A percentile compares a stretch with the other conserved stretches of the same genome.
Evolutionary conservation across 495 filamentous ascomycete genomes (phyloP).

Genomic region (Aspergillus nidulans): DNA sequence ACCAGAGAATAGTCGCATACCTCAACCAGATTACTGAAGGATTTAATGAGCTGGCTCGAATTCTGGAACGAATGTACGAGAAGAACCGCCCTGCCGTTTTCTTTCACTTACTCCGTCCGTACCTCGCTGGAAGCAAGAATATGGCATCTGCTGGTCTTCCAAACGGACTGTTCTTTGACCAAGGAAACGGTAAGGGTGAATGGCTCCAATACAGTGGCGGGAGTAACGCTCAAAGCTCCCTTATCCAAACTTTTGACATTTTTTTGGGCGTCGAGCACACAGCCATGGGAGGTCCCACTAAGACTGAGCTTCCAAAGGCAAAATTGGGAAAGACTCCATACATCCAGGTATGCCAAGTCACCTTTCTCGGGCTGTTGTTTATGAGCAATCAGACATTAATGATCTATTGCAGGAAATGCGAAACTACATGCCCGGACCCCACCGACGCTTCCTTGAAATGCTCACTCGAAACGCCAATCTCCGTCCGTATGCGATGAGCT

Average conservation of each 20-base stretch:
- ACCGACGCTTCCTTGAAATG: constrained; percentile 78
- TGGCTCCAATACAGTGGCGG: constrained; percentile 83
- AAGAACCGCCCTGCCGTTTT: constrained; percentile 81
- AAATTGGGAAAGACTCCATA: constrained; percentile 20
- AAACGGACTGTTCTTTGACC: constrained; percentile 80
- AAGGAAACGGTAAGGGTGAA: constrained; percentile 59
- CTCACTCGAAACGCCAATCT: constrained; percentile 74
- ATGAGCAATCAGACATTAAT: background rate
- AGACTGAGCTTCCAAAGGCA: constrained; percentile 17
- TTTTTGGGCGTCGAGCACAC: constrained; percentile 83
- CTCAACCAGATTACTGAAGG: constrained; percentile 72
- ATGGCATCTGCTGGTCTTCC: constrained; percentile 92
- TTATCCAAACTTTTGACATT: constrained; percentile 91
- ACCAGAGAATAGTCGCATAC: constrained; percentile 59
- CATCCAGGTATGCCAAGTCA: constrained; percentile 27
- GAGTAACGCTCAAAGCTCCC: constrained; percentile 88
- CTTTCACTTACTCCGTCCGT: constrained; percentile 86
- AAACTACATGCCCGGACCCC: constrained; percentile 90
- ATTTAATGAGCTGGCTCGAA: constrained; percentile 68
- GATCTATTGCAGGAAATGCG: constrained; percentile 68
- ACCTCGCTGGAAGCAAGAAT: constrained; percentile 90
- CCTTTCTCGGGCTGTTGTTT: background rate
- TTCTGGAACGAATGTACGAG: constrained; percentile 84
- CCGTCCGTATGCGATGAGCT: constrained; percentile 66
- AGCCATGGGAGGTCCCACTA: constrained; percentile 67